Conservation (phyloP, 352 stramenopile genomes). For the Phytopythium sindhum region DNA sequence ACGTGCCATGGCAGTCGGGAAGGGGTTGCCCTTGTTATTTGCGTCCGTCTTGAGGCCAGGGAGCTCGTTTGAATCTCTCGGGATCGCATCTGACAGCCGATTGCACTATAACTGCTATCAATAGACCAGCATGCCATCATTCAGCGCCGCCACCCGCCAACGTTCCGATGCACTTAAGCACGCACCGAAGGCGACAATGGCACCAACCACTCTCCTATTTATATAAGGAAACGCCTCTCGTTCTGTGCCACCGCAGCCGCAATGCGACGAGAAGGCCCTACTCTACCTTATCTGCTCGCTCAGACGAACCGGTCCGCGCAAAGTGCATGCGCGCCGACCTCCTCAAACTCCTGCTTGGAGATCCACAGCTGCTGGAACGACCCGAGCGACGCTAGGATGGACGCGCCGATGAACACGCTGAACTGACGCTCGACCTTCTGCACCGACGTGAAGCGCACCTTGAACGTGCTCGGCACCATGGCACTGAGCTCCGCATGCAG, state of each 20-base stretch:
- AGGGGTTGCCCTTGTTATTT: neutral
- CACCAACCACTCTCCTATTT: neutral
- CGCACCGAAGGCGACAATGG: neutral
- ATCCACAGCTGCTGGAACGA: constrained; percentile 90
- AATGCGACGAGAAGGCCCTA: neutral
- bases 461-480: constrained; percentile 82
- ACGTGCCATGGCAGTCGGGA: too few relatives aligned
- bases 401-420: constrained; percentile 85
- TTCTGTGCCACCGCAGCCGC: neutral
- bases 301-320: constrained; percentile 70
- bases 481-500: constrained; percentile 73
- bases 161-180: neutral
- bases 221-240: neutral
- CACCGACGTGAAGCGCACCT: constrained; percentile 81
- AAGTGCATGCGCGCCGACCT: constrained; percentile 63
- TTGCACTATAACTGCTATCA: neutral
- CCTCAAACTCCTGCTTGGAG: constrained; percentile 83
- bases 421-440: constrained; percentile 86
- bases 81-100: neutral
- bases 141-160: neutral
- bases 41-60: neutral
- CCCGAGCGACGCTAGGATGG: constrained; percentile 81
- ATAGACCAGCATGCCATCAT: neutral
- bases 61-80: neutral
- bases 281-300: neutral